Evolutionary conservation across 768 basidiomycete species (phyloP), one percentile per base, ranked within the genome.

Genomic region (Tephrocybe sp.): DNA sequence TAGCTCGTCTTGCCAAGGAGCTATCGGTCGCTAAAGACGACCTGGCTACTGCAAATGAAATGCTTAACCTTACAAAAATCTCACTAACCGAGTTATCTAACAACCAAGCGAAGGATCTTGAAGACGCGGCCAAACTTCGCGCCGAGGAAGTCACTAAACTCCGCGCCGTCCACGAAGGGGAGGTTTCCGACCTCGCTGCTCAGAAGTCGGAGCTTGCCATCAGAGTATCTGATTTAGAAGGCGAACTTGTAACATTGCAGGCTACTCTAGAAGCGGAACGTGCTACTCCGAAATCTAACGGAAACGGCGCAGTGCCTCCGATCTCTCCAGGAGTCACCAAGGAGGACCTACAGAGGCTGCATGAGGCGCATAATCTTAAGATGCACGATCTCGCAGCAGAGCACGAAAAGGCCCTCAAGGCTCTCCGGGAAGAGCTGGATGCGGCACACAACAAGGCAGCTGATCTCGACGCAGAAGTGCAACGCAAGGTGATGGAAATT

Each of bases 281-380:
- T n/a, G 64, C 71, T 23, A 63, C 78, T 3, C 77, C 83, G 3
- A 84, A 79, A 67, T 78, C 68, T 53, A 87, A 85, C 53, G 83
- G 82, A 12, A 68, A 68, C 45, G 73, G 68, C 8, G 53, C 64
- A 1, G 60, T 65, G 16, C 65, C 71, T 36, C 64, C 74, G 31
- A 66, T 73, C 41, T 70, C 75, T 1, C 69, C 74, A 8, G 77
- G 73, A 13, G 81, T 90, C 7, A 80, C 88, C 32, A 85, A 83
- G 58, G 89, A 90, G 56, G 90, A 93, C 49, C 68, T 94, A 35
- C 82, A 84, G 63, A 79, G 76, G 61, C 68, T 89, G 62, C 87
- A 93, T 56, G 87, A 90, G 65, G 92, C 92, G 5, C 92, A 94
- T 65, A 89, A 87, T 63, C 73, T 86, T 55, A 92, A 87, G 72